Conservation (phyloP, 148 eudicot genomes). For the Hydrangea macrophylla region DNA sequence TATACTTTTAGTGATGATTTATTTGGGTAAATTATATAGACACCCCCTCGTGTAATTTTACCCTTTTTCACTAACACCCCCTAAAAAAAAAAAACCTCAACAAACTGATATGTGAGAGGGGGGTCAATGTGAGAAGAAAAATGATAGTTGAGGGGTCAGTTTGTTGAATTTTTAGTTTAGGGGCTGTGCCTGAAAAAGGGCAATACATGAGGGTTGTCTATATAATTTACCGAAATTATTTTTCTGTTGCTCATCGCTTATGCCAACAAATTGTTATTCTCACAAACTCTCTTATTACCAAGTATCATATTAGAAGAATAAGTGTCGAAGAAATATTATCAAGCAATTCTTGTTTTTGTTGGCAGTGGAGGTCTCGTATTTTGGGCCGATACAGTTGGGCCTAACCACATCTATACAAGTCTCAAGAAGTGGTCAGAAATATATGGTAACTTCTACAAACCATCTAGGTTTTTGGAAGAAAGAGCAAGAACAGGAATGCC, state of each 20-base stretch:
- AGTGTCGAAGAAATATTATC: background rate
- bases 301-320: background rate
- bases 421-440: slow-evolving; percentile 67
- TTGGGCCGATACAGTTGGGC: slow-evolving; percentile 91
- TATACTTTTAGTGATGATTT: too few species aligned
- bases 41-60: too few species aligned
- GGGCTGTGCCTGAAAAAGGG: too few species aligned
- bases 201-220: too few species aligned
- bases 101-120: too few species aligned
- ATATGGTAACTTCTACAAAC: slow-evolving; percentile 76
- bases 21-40: too few species aligned
- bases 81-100: too few species aligned
- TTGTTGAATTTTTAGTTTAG: too few species aligned
- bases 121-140: too few species aligned
- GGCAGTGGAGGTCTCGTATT: slow-evolving; percentile 88
- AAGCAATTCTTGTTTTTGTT: slow-evolving; percentile 10
- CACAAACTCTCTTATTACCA: background rate
- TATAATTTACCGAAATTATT: too few species aligned
- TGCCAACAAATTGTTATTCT: background rate
- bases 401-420: slow-evolving; percentile 59
- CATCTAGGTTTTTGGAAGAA: slow-evolving; percentile 89
- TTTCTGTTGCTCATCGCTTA: background rate
- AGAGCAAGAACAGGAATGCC: slow-evolving; percentile 74
- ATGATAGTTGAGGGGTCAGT: too few species aligned
- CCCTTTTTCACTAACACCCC: too few species aligned